phyloP scores from a whole-genome alignment of 306 rosid genomes.

The Macrotyloma uniflorum region DNA sequence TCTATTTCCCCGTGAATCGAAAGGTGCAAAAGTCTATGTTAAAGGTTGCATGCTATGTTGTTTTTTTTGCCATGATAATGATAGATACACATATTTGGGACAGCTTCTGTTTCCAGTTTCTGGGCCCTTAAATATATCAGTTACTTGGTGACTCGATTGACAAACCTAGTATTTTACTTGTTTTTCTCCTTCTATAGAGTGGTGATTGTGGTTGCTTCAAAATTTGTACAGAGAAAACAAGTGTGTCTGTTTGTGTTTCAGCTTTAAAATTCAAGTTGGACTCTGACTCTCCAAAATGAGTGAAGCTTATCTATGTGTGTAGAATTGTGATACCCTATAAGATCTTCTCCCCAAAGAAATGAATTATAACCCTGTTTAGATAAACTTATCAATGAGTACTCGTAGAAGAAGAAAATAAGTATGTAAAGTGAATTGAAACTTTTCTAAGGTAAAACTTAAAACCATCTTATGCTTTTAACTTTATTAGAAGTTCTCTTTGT shows the following conservation, averaged over 20 bases:
- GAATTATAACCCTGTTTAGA: too few relatives aligned
- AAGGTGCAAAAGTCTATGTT: background rate
- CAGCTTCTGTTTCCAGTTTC: background rate
- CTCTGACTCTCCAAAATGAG: background rate
- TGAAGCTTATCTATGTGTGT: background rate
- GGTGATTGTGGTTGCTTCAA: background rate
- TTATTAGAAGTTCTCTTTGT: too few relatives aligned
- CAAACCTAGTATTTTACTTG: background rate
- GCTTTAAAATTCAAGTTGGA: background rate
- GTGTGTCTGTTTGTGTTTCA: background rate
- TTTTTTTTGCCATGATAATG: background rate
- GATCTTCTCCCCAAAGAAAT: too few relatives aligned
- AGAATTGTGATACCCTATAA: background rate
- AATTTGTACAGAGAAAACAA: background rate
- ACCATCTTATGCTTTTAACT: too few relatives aligned
- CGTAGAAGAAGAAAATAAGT: too few relatives aligned
- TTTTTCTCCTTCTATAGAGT: background rate
- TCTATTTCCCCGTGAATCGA: background rate
- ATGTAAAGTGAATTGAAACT: too few relatives aligned
- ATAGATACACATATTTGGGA: background rate
- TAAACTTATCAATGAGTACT: too few relatives aligned
- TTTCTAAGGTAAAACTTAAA: too few relatives aligned
- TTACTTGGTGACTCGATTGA: background rate
- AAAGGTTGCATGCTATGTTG: background rate
- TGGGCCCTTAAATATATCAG: background rate